Base-by-base conservation (phyloP, 2,329 filamentous ascomycete species). In the Cladosporium sp. region DNA sequence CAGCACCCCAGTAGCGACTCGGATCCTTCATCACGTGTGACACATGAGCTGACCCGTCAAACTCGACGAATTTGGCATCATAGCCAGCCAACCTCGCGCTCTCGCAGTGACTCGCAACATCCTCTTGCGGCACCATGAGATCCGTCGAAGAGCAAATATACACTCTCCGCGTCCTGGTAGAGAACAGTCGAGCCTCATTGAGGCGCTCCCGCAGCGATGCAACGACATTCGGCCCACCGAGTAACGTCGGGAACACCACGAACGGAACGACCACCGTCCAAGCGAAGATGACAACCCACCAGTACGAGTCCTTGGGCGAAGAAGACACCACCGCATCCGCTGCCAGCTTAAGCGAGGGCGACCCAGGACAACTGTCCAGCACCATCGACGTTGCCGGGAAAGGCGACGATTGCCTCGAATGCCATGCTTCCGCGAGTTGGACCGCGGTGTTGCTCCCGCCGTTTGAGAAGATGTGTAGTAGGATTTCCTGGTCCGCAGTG, bases 131-230 rank as follows among this genome's bases (percentile, higher is more conserved):
- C 14, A 89, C 87, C 67, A 89, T 80, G 47, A 83, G 78, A 69
- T 89, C 87, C 55, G 81, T 81, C 67, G 82, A 83, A 69, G 85
- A 87, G 72, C 88, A 89, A 32, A 88, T 68, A 74, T 87, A 89
- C 66, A 88, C 70, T 61, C 84, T 78, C 26, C 80, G 80, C 1
- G 67, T 59, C 14, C 61, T 28, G 11, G 36, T 47, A 26, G 65
- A 38, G 26, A 71, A 69, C 1, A 69, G 30, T 4, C 36, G 44
- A 5, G 64, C 36, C 41, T 69, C 68, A n/a, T 69, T 66, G 34
- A 68, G 44, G 8, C 49, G 52, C 15, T 67, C 62, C n/a, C 68
- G 66, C 2, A 68, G 54, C n/a, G 54, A 54, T 7, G 59, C 38
- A 5, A 70, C 30, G 3, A 58, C 32, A 10, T 58, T 57, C 3